These are phyloP conservation scores for Ichthyophthirius multifiliis DNA, from an alignment of 169 alveolate genomes.

Conservation along the genomic window DNA sequence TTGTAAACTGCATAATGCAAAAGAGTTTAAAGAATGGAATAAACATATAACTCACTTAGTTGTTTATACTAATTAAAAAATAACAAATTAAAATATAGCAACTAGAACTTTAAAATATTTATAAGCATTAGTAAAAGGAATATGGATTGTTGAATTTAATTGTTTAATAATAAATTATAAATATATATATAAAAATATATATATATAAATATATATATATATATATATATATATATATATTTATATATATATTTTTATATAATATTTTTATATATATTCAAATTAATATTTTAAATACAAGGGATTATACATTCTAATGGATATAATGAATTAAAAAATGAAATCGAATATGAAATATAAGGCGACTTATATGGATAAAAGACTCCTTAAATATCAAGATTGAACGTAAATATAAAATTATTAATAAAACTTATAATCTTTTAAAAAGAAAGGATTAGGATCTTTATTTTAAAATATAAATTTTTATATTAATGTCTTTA, in stretches of 20 bases:
- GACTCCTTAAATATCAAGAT: background rate
- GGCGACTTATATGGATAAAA: background rate
- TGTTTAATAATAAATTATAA: too few relatives aligned
- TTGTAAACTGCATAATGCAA: background rate
- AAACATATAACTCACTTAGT: background rate
- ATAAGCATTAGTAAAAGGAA: background rate
- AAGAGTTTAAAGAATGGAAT: background rate
- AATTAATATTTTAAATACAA: too few relatives aligned
- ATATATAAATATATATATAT: too few relatives aligned
- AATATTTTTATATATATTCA: too few relatives aligned
- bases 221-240: too few relatives aligned
- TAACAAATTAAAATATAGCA: background rate
- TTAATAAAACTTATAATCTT: background rate
- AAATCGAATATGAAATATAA: background rate
- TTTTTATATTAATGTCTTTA: background rate
- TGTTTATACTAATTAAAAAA: background rate
- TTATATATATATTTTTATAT: too few relatives aligned
- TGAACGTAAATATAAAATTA: background rate
- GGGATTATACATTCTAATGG: constrained; percentile 12
- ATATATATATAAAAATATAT: too few relatives aligned
- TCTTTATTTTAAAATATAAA: background rate
- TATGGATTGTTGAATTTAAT: constrained; percentile 4
- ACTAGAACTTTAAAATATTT: background rate
- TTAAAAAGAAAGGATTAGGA: background rate
- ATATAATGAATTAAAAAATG: background rate